Base-by-base conservation (phyloP, 768 basidiomycete species). In the Grammothele lineata region DNA sequence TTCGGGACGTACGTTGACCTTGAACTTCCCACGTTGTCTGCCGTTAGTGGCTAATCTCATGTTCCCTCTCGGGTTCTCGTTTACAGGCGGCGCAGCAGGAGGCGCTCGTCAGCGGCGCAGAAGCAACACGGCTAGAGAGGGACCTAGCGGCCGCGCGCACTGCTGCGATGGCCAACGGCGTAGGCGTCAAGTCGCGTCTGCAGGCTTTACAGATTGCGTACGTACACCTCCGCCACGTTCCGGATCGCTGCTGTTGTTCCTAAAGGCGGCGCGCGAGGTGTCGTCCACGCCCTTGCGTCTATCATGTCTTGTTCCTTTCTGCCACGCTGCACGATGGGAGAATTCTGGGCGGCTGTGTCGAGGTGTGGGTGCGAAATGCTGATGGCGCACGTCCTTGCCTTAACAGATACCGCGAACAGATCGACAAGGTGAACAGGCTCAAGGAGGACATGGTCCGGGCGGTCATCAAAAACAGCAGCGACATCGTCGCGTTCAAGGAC, bases 401-500 rank as follows among this genome's bases (percentile, higher is more conserved):
- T 14, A 21, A 34, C 59, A 91, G 88, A 41, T 86, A 88, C 61
- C 79, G 80, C 54, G 88, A 91, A 58, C 87, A 91, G 57, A 66
- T 86, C 11, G 86, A 87, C 50, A 87, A 85, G 58, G 79, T 86
- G 18, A 74, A 77, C 38, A 77, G 86, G 40, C 61, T 91, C 23
- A 84, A 80, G 54, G 87, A 92, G 45, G 87, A 89, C 56, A 89
- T 86, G 0, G 77, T 87, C 37, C 80, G 86, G 0, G 84, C 83
- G 15, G 87, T 92, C 50, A 77, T 87, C 48, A 91, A 89, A 72
- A 89, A 83, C 63, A 85, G 85, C 57, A 86, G 85, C 52, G 89
- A 91, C 52, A 87, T 90, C 27, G 85, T 81, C 14, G 74, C 80
- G 58, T 90, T 91, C 71, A 89, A 89, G 65, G 78, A 84, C 44